Evolutionary conservation across 768 basidiomycete genomes (phyloP).

Genomic region (Mycena leptocephala): DNA sequence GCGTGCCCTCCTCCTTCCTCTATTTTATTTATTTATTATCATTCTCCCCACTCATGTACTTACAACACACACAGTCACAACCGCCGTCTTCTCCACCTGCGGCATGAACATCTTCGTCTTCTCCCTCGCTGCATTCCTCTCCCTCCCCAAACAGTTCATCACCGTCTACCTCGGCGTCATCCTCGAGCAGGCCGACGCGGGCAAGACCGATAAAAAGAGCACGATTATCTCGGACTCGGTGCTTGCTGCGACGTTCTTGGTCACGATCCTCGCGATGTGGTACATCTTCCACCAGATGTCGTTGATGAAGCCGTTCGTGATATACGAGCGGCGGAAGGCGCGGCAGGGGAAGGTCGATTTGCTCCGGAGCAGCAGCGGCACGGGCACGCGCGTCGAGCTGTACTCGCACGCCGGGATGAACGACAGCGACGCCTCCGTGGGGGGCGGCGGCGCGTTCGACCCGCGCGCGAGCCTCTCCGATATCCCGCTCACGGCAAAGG

Average conservation of each 20-base stretch:
- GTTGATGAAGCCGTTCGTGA: slow-evolving; percentile 75
- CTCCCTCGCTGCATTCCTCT: slow-evolving; percentile 83
- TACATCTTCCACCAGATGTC: slow-evolving; percentile 86
- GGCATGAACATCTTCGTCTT: slow-evolving; percentile 90
- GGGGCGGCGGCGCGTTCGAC: slow-evolving; percentile 1
- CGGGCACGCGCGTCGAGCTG: neutral
- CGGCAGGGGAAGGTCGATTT: slow-evolving; percentile 60
- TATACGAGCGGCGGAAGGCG: slow-evolving; percentile 80
- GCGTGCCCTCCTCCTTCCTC: too few relatives aligned
- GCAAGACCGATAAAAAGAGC: slow-evolving; percentile 61
- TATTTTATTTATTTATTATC: too few relatives aligned
- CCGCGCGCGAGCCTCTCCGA: slow-evolving; percentile 28
- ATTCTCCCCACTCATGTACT: too few relatives aligned
- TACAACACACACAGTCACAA: slow-evolving; percentile 74
- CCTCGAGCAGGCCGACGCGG: slow-evolving; percentile 67
- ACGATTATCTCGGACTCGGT: slow-evolving; percentile 81
- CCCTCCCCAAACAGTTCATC: slow-evolving; percentile 92
- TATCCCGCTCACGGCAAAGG: slow-evolving; percentile 34
- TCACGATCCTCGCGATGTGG: slow-evolving; percentile 88
- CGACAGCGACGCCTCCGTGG: slow-evolving; percentile 36
- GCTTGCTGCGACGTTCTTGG: slow-evolving; percentile 75
- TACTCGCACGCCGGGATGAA: slow-evolving; percentile 13
- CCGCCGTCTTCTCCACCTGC: slow-evolving; percentile 90
- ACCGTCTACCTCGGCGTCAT: slow-evolving; percentile 93
- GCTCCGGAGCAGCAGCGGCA: too few relatives aligned